Conservation (phyloP, 1,139 yeast species). For the Hansenula sp. region DNA sequence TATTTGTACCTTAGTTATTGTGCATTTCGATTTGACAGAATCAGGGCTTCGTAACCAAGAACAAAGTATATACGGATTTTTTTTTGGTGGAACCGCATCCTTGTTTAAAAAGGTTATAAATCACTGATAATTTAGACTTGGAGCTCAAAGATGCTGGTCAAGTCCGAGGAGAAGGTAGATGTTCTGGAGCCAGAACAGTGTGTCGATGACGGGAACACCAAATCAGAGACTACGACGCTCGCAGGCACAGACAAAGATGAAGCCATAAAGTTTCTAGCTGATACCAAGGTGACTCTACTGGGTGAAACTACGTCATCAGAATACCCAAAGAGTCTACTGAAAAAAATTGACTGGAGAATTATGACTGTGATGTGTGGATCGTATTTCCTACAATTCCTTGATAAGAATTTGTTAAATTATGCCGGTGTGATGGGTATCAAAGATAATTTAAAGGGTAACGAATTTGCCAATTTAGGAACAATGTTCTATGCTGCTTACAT, state of each 20-base stretch:
- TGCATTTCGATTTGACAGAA: too few relatives aligned
- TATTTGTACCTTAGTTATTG: too few relatives aligned
- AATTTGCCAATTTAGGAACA: constrained; percentile 55
- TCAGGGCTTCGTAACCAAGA: too few relatives aligned
- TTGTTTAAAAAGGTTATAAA: too few relatives aligned
- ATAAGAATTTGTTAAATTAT: constrained; percentile 43
- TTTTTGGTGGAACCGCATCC: too few relatives aligned
- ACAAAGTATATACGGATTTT: too few relatives aligned
- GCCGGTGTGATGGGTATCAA: constrained; percentile 51
- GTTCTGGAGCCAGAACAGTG: too few relatives aligned
- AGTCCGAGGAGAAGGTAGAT: background rate
- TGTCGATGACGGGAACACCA: constrained; percentile 4
- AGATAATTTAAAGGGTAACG: constrained; percentile 32
- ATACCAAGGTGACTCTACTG: constrained; percentile 7
- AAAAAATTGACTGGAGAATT: constrained; percentile 39
- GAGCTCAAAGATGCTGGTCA: too few relatives aligned
- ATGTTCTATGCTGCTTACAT: constrained; percentile 51
- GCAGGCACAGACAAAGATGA: constrained; percentile 18
- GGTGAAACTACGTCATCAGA: constrained; percentile 15
- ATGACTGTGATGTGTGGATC: constrained; percentile 43
- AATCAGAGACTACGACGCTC: constrained; percentile 16
- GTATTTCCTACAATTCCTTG: constrained; percentile 44
- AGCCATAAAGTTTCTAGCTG: constrained; percentile 18
- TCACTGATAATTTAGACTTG: too few relatives aligned
- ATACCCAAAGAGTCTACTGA: constrained; percentile 24